Evolutionary conservation across 805 yeast species (phyloP), one percentile per base, ranked within the genome.

Genomic region (Metschnikowia borealis): DNA sequence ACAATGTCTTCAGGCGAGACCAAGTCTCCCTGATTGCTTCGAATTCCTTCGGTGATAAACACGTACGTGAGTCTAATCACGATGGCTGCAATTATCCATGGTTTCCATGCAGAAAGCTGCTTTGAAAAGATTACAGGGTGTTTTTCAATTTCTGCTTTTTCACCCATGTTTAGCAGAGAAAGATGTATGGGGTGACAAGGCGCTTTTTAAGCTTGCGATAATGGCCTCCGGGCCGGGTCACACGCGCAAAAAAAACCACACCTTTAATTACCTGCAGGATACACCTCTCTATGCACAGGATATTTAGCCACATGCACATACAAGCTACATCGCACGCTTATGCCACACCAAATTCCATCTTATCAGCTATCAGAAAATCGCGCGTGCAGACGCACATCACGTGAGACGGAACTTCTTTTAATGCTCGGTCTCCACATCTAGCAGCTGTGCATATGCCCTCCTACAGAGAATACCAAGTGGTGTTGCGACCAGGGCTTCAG

Each of bases 1-100:
- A 62, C 54, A n/a, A 52, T 18, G 14, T 49, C 47, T 23, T 50
- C 52, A 7, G 66, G 58, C 32, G 38, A 10, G 8, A n/a, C 17
- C 26, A 21, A 45, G 51, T 15, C 23, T 32, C 11, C 17, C 39
- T 15, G 26, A 17, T 11, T 36, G 11, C 39, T 41, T 13, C 17
- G 17, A 2, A 23, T n/a, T n/a, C 31, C 38, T 14, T 17, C 18
- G 2, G 5, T 11, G 13, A 34, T 4, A 33, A 20, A 33, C 6
- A 42, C 14, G n/a, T 26, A 26, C 5, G 13, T 26, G 5, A 26
- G 1, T 8, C 11, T 26, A 2, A 26, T 26, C 11, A 26, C 13
- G 29, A 26, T 1, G 29, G 5, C 29, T 26, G 29, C 11, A 2
- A 26, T 8, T 26, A 26, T 26, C 29, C 29, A 26, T 2, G 4